Percentiles rank a stretch among this genome's conserved stretches.
Evolutionary conservation across 257 asterid genomes (phyloP).

Genomic region (Marsdenia floribunda): DNA sequence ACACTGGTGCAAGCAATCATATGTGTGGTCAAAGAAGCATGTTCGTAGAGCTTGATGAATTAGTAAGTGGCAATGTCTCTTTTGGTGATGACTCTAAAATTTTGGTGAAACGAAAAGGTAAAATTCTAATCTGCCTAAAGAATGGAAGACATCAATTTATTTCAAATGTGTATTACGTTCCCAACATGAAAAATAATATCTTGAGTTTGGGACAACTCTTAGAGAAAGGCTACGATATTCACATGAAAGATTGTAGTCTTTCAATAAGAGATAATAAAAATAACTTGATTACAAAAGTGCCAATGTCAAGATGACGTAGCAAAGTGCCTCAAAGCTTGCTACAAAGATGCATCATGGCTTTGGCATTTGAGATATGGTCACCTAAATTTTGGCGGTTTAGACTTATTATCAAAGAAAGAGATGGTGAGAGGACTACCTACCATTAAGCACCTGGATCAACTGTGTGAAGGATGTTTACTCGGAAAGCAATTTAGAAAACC

Average conservation of each 20-base stretch:
- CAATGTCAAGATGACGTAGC: too few species aligned
- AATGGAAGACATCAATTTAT: slow-evolving; percentile 4
- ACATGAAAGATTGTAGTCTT: not conserved
- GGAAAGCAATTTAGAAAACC: too few species aligned
- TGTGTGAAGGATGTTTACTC: not conserved
- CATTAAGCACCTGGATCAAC: not conserved
- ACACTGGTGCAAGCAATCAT: not conserved
- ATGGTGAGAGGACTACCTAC: not conserved
- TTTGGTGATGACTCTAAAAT: slow-evolving; percentile 10
- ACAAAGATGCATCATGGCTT: too few species aligned
- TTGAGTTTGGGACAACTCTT: slow-evolving; percentile 14
- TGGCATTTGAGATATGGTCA: too few species aligned
- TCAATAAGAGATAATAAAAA: too few species aligned
- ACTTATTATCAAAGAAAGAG: not conserved
- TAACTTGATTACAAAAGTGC: too few species aligned
- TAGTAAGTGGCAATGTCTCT: not conserved
- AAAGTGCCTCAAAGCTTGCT: too few species aligned
- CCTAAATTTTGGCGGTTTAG: too few species aligned
- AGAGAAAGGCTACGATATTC: slow-evolving; percentile 2
- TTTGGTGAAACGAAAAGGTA: not conserved
- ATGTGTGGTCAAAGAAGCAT: slow-evolving; percentile 1
- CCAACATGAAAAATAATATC: not conserved
- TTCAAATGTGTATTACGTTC: slow-evolving; percentile 3
- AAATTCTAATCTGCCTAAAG: not conserved
- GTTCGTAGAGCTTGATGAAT: too few species aligned